These are phyloP conservation scores for Leccinum obscurum DNA, from an alignment of 768 basidiomycete genomes.

Conservation along the genomic window DNA sequence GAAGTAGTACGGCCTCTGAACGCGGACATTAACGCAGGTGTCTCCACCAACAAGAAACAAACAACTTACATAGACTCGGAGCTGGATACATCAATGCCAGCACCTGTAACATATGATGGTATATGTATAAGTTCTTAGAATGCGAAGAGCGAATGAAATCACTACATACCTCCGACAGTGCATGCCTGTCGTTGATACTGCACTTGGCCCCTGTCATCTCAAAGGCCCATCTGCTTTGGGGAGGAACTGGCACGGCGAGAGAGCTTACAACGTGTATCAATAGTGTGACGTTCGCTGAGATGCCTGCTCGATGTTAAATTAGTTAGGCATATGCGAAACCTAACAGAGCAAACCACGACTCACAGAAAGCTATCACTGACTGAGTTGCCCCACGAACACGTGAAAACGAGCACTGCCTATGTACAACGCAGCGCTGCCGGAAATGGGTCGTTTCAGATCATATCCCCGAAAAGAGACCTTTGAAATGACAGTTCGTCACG, in stretches of 20 bases:
- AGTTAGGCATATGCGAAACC: neutral
- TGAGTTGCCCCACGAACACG: constrained; percentile 59
- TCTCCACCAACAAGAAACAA: constrained; percentile 10
- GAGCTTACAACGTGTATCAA: constrained; percentile 34
- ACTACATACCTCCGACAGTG: constrained; percentile 67
- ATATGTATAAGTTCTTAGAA: neutral
- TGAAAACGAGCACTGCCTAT: constrained; percentile 16
- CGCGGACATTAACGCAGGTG: constrained; percentile 22
- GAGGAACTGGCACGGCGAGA: constrained; percentile 47
- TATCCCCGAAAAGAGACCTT: constrained; percentile 71
- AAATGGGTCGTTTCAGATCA: constrained; percentile 65
- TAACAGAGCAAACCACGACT: neutral
- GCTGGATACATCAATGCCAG: constrained; percentile 66
- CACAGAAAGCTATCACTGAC: constrained; percentile 51
- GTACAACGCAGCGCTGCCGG: constrained; percentile 10
- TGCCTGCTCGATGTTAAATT: constrained; percentile 67
- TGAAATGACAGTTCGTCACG: constrained; percentile 71
- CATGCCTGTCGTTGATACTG: constrained; percentile 84
- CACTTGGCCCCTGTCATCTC: constrained; percentile 72
- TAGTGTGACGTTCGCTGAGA: constrained; percentile 80
- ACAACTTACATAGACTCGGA: constrained; percentile 60
- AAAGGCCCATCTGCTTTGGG: constrained; percentile 71
- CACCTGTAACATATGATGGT: constrained; percentile 44
- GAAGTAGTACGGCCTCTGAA: constrained; percentile 52
- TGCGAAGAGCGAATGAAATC: constrained; percentile 1